Conservation (phyloP, 1,284 basidiomycete genomes). For the Mycena sp. region DNA sequence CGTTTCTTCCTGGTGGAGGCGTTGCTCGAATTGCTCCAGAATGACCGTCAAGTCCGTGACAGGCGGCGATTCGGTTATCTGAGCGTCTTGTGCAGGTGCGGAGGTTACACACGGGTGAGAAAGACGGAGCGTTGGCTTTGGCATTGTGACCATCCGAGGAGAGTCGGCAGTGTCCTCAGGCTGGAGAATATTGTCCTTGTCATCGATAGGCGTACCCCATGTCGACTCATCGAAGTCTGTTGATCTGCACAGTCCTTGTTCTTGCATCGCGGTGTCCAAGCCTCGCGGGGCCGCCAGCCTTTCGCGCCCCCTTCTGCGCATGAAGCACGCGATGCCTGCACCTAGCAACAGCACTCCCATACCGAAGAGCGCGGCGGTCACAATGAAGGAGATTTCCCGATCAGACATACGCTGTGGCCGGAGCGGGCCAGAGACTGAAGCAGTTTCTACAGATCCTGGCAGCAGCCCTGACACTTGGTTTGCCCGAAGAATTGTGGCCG, state of each 20-base stretch:
- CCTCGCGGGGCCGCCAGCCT: neutral
- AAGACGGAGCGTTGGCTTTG: constrained; percentile 1
- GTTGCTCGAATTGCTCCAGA: constrained; percentile 36
- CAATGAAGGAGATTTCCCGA: constrained; percentile 24
- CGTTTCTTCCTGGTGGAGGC: constrained; percentile 41
- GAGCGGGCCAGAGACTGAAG: too few relatives aligned
- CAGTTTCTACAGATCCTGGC: constrained; percentile 20
- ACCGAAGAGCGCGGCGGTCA: constrained; percentile 23
- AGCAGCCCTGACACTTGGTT: too few relatives aligned
- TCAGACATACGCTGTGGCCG: constrained; percentile 22
- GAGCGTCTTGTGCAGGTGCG: neutral
- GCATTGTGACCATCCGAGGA: neutral
- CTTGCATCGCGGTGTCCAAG: constrained; percentile 10
- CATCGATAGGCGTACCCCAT: constrained; percentile 15
- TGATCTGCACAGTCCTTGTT: constrained; percentile 12
- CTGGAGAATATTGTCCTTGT: constrained; percentile 10
- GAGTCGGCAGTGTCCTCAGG: neutral
- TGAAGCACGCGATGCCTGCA: constrained; percentile 2
- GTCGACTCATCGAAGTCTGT: constrained; percentile 22
- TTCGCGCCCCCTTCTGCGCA: constrained; percentile 15
- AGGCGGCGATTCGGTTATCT: neutral
- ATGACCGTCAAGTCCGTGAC: constrained; percentile 22
- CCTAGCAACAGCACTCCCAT: constrained; percentile 18
- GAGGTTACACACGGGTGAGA: neutral
- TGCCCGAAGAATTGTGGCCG: constrained; percentile 20